These are phyloP conservation scores for Ricinus communis DNA, from an alignment of 345 rosid species.

Conservation along the genomic window DNA sequence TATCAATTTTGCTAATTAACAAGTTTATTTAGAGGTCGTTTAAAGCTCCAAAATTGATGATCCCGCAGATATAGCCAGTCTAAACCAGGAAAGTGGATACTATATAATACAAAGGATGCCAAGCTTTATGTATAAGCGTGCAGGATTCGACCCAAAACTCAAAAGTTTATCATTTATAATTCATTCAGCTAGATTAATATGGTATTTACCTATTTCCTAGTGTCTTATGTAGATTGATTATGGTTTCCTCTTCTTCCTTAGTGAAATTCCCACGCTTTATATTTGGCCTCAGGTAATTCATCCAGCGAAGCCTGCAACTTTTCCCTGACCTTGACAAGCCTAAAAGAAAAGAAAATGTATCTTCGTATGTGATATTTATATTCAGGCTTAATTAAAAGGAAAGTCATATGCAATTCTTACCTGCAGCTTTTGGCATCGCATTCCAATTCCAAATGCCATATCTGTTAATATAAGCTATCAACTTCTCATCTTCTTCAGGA, in stretches of 20 bases:
- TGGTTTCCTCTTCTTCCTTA: slow-evolving; percentile 4
- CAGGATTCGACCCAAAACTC: too few species aligned
- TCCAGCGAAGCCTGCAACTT: slow-evolving; percentile 11
- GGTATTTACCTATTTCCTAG: slow-evolving; percentile 2
- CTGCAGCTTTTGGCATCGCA: slow-evolving; percentile 38
- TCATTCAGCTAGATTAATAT: too few species aligned
- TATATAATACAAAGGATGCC: too few species aligned
- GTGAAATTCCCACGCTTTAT: slow-evolving; percentile 6
- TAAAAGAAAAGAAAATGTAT: neutral
- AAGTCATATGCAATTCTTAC: slow-evolving; percentile 17
- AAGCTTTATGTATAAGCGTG: too few species aligned
- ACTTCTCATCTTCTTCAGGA: slow-evolving; percentile 36
- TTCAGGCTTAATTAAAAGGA: too few species aligned
- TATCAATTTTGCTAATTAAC: too few species aligned
- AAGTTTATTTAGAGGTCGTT: too few species aligned
- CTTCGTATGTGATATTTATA: too few species aligned
- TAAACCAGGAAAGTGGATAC: too few species aligned
- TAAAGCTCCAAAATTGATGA: too few species aligned
- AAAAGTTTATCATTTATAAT: too few species aligned
- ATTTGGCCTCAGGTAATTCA: slow-evolving; percentile 4
- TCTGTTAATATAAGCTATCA: slow-evolving; percentile 28
- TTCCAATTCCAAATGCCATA: slow-evolving; percentile 41
- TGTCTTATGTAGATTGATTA: neutral
- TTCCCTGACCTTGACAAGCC: slow-evolving; percentile 6
- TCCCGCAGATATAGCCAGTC: too few species aligned